These are phyloP conservation scores for Elsinoe arachidis DNA, from an alignment of 2,329 filamentous ascomycete species.

Conservation along the genomic window DNA sequence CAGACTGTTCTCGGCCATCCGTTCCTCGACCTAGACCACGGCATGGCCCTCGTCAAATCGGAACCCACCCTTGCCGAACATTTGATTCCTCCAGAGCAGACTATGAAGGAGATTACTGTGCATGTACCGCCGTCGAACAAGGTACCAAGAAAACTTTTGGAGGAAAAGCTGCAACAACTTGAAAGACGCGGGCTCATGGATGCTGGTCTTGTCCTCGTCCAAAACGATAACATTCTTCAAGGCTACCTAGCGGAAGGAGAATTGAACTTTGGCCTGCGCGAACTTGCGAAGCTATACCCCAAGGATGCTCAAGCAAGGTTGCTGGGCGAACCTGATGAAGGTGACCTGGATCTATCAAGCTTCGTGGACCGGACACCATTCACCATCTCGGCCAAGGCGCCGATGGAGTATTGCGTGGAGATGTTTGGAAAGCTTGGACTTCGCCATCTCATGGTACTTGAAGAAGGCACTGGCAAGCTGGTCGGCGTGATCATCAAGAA, in stretches of 20 bases:
- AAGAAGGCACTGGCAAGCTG: slow-evolving; percentile 43
- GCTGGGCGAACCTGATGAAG: slow-evolving; percentile 30
- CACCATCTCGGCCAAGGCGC: slow-evolving; percentile 42
- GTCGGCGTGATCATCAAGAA: slow-evolving; percentile 53
- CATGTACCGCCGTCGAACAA: slow-evolving; percentile 36
- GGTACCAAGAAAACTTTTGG: slow-evolving; percentile 35
- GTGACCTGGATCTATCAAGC: slow-evolving; percentile 36
- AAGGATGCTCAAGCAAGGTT: slow-evolving; percentile 30
- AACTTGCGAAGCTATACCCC: slow-evolving; percentile 28
- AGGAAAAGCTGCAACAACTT: slow-evolving; percentile 40
- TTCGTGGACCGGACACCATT: slow-evolving; percentile 49
- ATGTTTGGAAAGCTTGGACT: slow-evolving; percentile 52
- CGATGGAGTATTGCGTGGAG: slow-evolving; percentile 51
- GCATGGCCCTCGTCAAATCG: slow-evolving; percentile 35
- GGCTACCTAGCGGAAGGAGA: slow-evolving; percentile 49
- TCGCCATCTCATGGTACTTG: slow-evolving; percentile 45
- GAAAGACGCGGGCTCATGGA: slow-evolving; percentile 47
- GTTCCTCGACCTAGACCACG: slow-evolving; percentile 47
- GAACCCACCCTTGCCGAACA: slow-evolving; percentile 34
- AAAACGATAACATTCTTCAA: slow-evolving; percentile 39
- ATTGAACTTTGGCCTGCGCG: slow-evolving; percentile 41
- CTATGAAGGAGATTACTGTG: slow-evolving; percentile 50
- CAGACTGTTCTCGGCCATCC: slow-evolving; percentile 51
- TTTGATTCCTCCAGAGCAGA: slow-evolving; percentile 45
- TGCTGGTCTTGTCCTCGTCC: slow-evolving; percentile 49